phyloP scores from a whole-genome alignment of 768 basidiomycete genomes.

The Hygrophorus pudorinus region DNA sequence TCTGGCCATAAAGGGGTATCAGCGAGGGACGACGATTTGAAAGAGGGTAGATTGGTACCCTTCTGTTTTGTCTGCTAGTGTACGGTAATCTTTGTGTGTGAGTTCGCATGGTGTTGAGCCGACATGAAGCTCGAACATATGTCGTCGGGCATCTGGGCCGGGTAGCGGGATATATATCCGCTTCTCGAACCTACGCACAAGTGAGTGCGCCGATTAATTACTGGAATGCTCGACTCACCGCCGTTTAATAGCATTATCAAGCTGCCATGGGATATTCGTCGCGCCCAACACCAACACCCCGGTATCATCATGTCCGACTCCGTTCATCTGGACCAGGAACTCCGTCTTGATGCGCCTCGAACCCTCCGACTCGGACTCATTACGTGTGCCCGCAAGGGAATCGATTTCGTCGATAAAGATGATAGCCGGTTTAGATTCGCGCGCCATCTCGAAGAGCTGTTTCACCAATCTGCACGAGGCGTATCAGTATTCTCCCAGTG shows the following conservation, averaged over 20 bases:
- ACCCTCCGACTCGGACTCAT: constrained; percentile 95
- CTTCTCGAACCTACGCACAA: constrained; percentile 72
- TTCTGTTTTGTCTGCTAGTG: constrained; percentile 78
- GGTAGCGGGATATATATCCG: constrained; percentile 98
- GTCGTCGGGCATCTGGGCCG: constrained; percentile 80
- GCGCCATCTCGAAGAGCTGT: constrained; percentile 91
- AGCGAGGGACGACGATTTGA: background rate
- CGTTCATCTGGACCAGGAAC: constrained; percentile 97
- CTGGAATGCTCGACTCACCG: constrained; percentile 35
- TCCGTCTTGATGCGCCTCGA: constrained; percentile 97
- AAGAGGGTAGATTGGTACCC: constrained; percentile 25
- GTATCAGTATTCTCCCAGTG: constrained; percentile 2
- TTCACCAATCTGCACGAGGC: constrained; percentile 64
- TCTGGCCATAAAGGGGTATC: background rate
- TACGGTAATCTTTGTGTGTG: constrained; percentile 64
- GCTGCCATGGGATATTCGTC: constrained; percentile 97
- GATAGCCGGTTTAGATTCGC: constrained; percentile 93
- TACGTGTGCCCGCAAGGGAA: constrained; percentile 88
- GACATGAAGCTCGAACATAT: constrained; percentile 96
- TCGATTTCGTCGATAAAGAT: constrained; percentile 99
- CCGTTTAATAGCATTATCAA: constrained; percentile 96
- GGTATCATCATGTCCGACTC: constrained; percentile 94
- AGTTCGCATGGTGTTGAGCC: constrained; percentile 88
- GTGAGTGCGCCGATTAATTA: background rate
- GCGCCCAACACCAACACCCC: constrained; percentile 95